Percentiles rank a stretch among this genome's conserved stretches.
Conservation (phyloP, 306 rosid genomes). For the Rosa multiflora region DNA sequence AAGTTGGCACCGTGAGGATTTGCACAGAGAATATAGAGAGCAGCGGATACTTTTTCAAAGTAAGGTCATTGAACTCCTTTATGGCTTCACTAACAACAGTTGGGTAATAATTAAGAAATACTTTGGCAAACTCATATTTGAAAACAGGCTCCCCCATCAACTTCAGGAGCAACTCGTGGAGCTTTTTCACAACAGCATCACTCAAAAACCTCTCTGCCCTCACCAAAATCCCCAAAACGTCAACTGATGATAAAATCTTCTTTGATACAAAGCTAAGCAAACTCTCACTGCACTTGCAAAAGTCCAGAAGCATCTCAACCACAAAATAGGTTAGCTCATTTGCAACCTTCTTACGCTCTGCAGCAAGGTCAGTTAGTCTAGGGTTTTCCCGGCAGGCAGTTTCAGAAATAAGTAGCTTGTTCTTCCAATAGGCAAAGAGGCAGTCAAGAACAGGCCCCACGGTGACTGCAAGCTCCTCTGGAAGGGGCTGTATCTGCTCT, state of each 20-base stretch:
- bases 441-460: conserved; percentile 73
- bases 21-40: conserved; percentile 84
- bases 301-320: conserved; percentile 86
- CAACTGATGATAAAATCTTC: conserved; percentile 50
- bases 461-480: conserved; percentile 49
- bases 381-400: conserved; percentile 34
- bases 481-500: conserved; percentile 82
- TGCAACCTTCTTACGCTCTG: conserved; percentile 54
- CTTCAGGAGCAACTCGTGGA: conserved; percentile 80
- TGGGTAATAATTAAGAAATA: conserved; percentile 83
- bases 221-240: conserved; percentile 59
- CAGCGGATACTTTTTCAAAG: conserved; percentile 55
- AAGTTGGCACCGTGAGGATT: conserved; percentile 92
- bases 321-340: conserved; percentile 68
- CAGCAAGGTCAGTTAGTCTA: conserved; percentile 35
- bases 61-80: conserved; percentile 41
- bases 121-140: conserved; percentile 91
- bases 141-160: conserved; percentile 87
- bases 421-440: conserved; percentile 64
- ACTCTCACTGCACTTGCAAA: conserved; percentile 91
- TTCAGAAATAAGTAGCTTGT: conserved; percentile 50
- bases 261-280: conserved; percentile 84
- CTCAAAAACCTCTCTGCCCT: conserved; percentile 72
- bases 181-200: conserved; percentile 58
- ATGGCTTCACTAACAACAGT: conserved; percentile 60